Percentiles rank a stretch among this genome's conserved stretches.
Evolutionary conservation across 2,329 filamentous ascomycete genomes (phyloP).

Genomic region (Parascedosporium putredinis): DNA sequence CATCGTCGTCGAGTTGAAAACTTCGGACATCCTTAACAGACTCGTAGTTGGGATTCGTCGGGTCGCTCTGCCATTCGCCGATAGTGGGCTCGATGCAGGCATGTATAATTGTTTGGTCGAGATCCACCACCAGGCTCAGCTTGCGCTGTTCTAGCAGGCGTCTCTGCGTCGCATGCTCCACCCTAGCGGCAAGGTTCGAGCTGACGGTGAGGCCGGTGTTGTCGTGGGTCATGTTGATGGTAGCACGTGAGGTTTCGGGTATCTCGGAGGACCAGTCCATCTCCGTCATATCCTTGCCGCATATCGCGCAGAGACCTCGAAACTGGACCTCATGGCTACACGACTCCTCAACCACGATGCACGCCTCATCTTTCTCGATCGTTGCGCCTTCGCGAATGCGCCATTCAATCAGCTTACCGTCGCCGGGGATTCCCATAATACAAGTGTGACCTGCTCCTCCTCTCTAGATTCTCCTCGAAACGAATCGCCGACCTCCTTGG

Average conservation of each 20-base stretch:
- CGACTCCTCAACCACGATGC: constrained; percentile 75
- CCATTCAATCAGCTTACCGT: constrained; percentile 72
- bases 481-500: constrained; percentile 62
- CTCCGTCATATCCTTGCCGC: constrained; percentile 94
- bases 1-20: constrained; percentile 85
- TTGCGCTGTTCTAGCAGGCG: constrained; percentile 72
- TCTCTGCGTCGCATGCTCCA: constrained; percentile 78
- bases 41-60: constrained; percentile 78
- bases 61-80: constrained; percentile 87
- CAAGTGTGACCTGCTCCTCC: constrained; percentile 58
- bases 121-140: constrained; percentile 86
- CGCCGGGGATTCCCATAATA: constrained; percentile 72
- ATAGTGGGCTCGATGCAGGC: constrained; percentile 95
- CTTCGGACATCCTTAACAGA: constrained; percentile 79
- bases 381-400: constrained; percentile 58
- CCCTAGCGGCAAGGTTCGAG: constrained; percentile 64
- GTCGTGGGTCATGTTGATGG: constrained; percentile 91
- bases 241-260: constrained; percentile 73
- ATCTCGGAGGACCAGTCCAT: constrained; percentile 73
- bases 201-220: constrained; percentile 82
- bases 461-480: constrained; percentile 49
- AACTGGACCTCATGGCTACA: constrained; percentile 89
- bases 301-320: constrained; percentile 80
- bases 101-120: constrained; percentile 98
- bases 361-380: constrained; percentile 46